These are phyloP conservation scores for Cercospora berteroae DNA, from an alignment of 2,329 filamentous ascomycete genomes.

Conservation along the genomic window DNA sequence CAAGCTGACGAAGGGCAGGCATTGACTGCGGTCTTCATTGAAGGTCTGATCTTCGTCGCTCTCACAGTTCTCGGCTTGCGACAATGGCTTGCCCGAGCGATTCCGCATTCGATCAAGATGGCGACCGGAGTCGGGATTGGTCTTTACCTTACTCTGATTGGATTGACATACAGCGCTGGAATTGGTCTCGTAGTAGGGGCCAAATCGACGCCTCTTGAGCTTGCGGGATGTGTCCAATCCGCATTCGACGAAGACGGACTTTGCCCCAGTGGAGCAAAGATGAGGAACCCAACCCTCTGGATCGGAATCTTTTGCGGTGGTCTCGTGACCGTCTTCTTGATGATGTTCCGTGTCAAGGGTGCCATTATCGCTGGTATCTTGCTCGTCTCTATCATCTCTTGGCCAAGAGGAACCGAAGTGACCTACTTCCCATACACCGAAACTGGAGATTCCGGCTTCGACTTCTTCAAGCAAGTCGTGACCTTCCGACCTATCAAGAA, in stretches of 20 bases:
- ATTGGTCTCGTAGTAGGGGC: conserved; percentile 75
- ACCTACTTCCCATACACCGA: conserved; percentile 77
- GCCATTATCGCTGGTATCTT: conserved; percentile 81
- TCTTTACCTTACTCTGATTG: conserved; percentile 74
- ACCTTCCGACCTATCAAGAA: conserved; percentile 74
- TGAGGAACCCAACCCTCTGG: conserved; percentile 83
- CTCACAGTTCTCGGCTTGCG: conserved; percentile 77
- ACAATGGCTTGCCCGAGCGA: conserved; percentile 82
- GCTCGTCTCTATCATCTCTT: conserved; percentile 83
- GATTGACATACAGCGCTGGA: conserved; percentile 75
- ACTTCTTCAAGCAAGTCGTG: conserved; percentile 87
- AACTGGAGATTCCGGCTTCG: conserved; percentile 67
- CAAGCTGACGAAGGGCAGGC: conserved; percentile 43
- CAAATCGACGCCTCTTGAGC: conserved; percentile 65
- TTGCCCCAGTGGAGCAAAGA: conserved; percentile 66
- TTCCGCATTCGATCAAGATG: conserved; percentile 81
- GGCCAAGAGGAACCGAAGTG: conserved; percentile 72
- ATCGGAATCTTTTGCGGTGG: conserved; percentile 84
- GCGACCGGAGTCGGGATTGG: conserved; percentile 84
- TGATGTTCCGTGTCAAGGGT: conserved; percentile 84
- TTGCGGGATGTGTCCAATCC: conserved; percentile 69
- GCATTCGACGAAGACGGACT: conserved; percentile 50
- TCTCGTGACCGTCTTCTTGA: conserved; percentile 72
- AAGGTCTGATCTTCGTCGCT: conserved; percentile 80
- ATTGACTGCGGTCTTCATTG: conserved; percentile 82